These are phyloP conservation scores for Capronia epimyces DNA, from an alignment of 2,329 filamentous ascomycete genomes.

Conservation along the genomic window DNA sequence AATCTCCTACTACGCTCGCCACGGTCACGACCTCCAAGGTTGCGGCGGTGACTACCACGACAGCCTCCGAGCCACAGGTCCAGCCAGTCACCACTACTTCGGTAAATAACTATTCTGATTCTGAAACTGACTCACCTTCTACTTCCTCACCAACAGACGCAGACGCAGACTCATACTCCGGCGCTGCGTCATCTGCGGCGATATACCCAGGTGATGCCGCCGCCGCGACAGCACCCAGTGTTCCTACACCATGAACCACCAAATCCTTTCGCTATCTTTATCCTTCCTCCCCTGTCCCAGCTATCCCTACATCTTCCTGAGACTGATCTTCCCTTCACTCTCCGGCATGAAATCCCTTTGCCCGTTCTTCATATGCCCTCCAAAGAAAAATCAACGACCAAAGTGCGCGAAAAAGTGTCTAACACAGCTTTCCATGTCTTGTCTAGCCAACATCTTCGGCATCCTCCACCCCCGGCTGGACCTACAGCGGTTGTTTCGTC, in stretches of 20 bases:
- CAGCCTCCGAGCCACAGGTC: constrained; percentile 1
- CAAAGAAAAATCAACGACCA: too few relatives aligned
- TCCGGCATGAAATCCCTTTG: neutral
- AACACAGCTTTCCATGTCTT: neutral
- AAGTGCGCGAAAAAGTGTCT: neutral
- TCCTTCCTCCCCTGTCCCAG: neutral
- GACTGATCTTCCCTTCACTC: neutral
- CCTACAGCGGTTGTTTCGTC: constrained; percentile 40
- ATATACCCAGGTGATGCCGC: constrained; percentile 7
- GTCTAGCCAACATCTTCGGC: neutral
- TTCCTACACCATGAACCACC: neutral
- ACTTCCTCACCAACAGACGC: neutral
- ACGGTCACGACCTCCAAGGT: constrained; percentile 13
- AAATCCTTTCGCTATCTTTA: constrained; percentile 1
- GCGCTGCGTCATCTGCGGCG: constrained; percentile 7
- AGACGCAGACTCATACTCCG: constrained; percentile 1
- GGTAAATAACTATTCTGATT: constrained; percentile 17
- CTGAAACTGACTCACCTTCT: constrained; percentile 1
- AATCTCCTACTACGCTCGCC: constrained; percentile 13
- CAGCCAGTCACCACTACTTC: constrained; percentile 9
- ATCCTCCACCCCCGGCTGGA: constrained; percentile 15
- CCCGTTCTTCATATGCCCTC: neutral
- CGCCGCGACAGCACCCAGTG: constrained; percentile 3
- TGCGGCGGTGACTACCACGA: neutral
- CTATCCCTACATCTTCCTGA: neutral